Evolutionary conservation across 768 basidiomycete species (phyloP).

Genomic region (Boletellus ananiceps): DNA sequence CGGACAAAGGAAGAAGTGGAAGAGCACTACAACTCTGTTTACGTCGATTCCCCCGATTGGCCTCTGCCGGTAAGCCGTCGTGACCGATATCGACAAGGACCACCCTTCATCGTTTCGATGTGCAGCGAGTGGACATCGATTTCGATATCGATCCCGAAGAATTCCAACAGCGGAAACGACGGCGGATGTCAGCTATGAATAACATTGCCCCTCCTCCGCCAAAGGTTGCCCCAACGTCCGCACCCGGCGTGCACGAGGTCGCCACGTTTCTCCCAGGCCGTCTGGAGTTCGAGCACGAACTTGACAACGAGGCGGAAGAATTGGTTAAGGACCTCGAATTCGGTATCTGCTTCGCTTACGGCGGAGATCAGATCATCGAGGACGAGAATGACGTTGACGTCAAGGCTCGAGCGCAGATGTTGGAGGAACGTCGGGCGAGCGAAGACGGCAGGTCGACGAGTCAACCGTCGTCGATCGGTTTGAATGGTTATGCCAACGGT

Average conservation of each 20-base stretch:
- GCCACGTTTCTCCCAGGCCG: conserved; percentile 91
- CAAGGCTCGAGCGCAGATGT: conserved; percentile 42
- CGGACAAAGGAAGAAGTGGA: conserved; percentile 92
- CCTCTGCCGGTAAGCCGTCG: conserved; percentile 65
- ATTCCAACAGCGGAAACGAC: conserved; percentile 86
- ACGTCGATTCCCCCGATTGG: conserved; percentile 74
- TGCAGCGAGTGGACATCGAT: conserved; percentile 42
- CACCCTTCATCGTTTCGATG: not conserved
- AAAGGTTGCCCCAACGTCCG: conserved; percentile 79
- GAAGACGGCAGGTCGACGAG: conserved; percentile 19
- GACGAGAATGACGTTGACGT: conserved; percentile 78
- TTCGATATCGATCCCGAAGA: conserved; percentile 76
- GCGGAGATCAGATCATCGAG: conserved; percentile 75
- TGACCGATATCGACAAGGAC: conserved; percentile 2
- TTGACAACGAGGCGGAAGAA: conserved; percentile 96
- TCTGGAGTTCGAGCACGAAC: conserved; percentile 97
- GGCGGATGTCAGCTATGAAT: conserved; percentile 80
- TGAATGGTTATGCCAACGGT: conserved; percentile 32
- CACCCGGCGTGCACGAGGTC: conserved; percentile 89
- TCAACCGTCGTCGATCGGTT: conserved; percentile 21
- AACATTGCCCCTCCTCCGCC: conserved; percentile 50
- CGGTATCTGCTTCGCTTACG: conserved; percentile 79
- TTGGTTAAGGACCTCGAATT: conserved; percentile 95
- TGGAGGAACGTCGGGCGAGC: conserved; percentile 34
- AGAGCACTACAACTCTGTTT: conserved; percentile 78